Conservation (phyloP, 2,329 filamentous ascomycete species). For the Aspergillus oerlinghausenensis region DNA sequence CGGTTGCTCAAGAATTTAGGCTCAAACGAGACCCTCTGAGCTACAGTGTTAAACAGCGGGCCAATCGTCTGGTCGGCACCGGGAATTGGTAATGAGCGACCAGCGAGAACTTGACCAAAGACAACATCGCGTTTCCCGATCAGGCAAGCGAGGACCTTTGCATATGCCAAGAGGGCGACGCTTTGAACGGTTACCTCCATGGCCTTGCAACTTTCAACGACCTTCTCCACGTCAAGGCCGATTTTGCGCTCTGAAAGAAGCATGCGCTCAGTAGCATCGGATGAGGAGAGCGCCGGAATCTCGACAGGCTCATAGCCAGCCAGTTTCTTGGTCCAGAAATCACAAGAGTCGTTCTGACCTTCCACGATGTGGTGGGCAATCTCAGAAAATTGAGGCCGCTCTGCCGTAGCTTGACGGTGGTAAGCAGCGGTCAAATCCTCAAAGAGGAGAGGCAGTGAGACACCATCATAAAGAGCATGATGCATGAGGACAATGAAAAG, state of each 20-base stretch:
- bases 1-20: slow-evolving; percentile 35
- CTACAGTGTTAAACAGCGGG: slow-evolving; percentile 54
- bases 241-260: slow-evolving; percentile 16
- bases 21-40: slow-evolving; percentile 37
- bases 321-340: slow-evolving; percentile 22
- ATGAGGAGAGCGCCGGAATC: slow-evolving; percentile 13
- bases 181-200: slow-evolving; percentile 29
- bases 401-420: slow-evolving; percentile 20
- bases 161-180: slow-evolving; percentile 25
- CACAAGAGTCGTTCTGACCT: slow-evolving; percentile 41
- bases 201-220: slow-evolving; percentile 18
- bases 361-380: slow-evolving; percentile 53
- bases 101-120: slow-evolving; percentile 51
- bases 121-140: slow-evolving; percentile 30
- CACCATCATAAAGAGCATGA: slow-evolving; percentile 83
- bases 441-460: slow-evolving; percentile 70
- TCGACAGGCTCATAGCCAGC: slow-evolving; percentile 18
- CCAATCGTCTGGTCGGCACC: slow-evolving; percentile 46
- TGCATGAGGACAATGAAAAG: slow-evolving; percentile 63
- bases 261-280: slow-evolving; percentile 11
- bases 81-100: slow-evolving; percentile 45
- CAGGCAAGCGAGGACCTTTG: slow-evolving; percentile 26
- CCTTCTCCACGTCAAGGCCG: slow-evolving; percentile 12
- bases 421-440: slow-evolving; percentile 64
- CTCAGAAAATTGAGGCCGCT: slow-evolving; percentile 29